A percentile compares a stretch with the other conserved stretches of the same genome.
Conservation (phyloP, 441 rosid genomes). For the Pelargonium citronellum region DNA sequence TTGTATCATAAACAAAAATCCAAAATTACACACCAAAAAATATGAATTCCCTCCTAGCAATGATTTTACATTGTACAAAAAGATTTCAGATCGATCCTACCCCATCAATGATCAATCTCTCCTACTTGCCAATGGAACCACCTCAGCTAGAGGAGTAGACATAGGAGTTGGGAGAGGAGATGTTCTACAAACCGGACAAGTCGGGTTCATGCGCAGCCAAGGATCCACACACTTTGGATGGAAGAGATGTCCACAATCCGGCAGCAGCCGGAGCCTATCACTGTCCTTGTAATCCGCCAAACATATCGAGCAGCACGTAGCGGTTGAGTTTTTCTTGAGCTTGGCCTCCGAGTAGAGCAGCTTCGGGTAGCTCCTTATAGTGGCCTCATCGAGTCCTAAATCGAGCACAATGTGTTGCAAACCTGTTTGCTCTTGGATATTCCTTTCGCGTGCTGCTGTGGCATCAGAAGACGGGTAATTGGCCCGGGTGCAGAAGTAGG, state of each 20-base stretch:
- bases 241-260: constrained; percentile 57
- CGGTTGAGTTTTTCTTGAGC: constrained; percentile 33
- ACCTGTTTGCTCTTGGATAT: neutral
- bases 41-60: neutral
- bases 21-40: neutral
- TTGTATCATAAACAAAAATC: neutral
- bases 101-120: constrained; percentile 29
- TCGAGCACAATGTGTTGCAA: constrained; percentile 30
- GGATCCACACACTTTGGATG: constrained; percentile 61
- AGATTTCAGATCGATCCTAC: neutral
- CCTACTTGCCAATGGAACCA: constrained; percentile 56
- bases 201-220: constrained; percentile 51
- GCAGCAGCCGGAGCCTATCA: constrained; percentile 45
- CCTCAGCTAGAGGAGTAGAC: constrained; percentile 77
- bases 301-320: constrained; percentile 54
- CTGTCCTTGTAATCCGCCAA: constrained; percentile 49
- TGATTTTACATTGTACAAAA: neutral
- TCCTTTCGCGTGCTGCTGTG: neutral
- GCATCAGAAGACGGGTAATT: neutral
- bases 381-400: constrained; percentile 65
- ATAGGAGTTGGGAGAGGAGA: constrained; percentile 65
- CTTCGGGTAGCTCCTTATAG: constrained; percentile 66
- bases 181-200: constrained; percentile 62
- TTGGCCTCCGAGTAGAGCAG: constrained; percentile 62
- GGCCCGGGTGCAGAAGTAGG: constrained; percentile 66